phyloP scores from a whole-genome alignment of 495 filamentous ascomycete genomes.

The Copromyces sp. region DNA sequence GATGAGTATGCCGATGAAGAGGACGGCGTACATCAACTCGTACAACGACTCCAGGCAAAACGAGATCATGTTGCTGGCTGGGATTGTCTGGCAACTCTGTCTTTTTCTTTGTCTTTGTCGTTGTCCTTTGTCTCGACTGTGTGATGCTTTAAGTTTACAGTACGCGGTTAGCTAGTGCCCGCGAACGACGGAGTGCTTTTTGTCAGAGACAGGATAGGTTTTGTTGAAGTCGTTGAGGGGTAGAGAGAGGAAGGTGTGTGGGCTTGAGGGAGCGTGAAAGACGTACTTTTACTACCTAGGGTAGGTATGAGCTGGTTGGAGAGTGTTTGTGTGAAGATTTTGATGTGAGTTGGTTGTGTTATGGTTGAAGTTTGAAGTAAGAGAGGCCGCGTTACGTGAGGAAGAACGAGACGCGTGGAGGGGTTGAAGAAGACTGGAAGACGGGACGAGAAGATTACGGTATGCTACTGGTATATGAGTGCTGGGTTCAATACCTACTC shows the following conservation, averaged over 20 bases:
- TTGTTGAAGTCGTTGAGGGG: background rate
- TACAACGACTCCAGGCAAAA: background rate
- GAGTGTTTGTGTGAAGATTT: background rate
- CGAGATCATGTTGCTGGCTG: background rate
- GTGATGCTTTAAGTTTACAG: background rate
- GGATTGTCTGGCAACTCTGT: too few species aligned
- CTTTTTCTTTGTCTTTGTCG: background rate
- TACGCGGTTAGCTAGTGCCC: background rate
- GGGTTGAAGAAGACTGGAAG: background rate
- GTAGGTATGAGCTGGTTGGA: background rate
- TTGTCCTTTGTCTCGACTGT: background rate
- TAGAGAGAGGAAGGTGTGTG: too few species aligned
- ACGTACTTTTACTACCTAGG: background rate
- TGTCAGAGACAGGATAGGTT: background rate
- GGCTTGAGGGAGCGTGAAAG: too few species aligned
- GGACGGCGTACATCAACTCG: background rate
- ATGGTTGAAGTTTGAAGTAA: background rate
- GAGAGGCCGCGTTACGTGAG: background rate
- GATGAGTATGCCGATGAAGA: background rate
- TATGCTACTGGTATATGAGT: background rate
- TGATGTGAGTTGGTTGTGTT: background rate
- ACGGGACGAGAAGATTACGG: background rate
- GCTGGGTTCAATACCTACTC: background rate
- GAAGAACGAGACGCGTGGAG: background rate
- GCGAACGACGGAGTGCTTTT: background rate